Evolutionary conservation across 1,284 basidiomycete species (phyloP), one percentile per base, ranked within the genome.

Genomic region (Moniliophthora roreri): DNA sequence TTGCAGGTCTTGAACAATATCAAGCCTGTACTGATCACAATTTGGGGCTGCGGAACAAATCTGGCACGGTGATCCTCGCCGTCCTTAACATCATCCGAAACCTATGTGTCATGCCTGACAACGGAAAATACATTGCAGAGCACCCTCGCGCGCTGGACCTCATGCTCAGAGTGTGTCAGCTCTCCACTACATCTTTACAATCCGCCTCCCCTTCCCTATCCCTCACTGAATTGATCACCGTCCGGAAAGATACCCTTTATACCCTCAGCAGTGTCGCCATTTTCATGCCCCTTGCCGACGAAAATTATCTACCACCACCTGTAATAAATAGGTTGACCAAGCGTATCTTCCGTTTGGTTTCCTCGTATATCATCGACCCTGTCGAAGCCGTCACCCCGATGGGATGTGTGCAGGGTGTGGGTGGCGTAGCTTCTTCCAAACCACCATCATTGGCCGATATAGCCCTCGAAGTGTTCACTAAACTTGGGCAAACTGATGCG

Each of bases 51-150:
- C 73, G 75, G 42, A 85, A 81, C 60, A 81, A 83, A n/a, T 81
- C 82, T 26, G 85, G 79, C 23, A 87, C 89, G 54, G 70, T 87
- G 48, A 78, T 95, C 39, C 76, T 94, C 26, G 75, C 86, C 1
- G 77, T 91, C 39, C 68, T 89, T 45, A 94, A 91, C 64, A 86
- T 98, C 60, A 73, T 98, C 48, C 89, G 93, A 47, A 98, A 97
- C 71, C 79, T 97, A 58, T 85, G 92, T 6, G 74, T 84, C 51
- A 75, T 89, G 57, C 73, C 75, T 3, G 89, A 95, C 54, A 98
- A 97, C 63, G 72, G 79, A 53, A 71, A 74, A 26, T 85, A 81
- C 63, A 77, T 97, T 66, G 82, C 86, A 3, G 77, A 74, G 21
- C 84, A 90, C 54, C 77, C 81, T 4, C 76, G 85, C 44, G 68